Evolutionary conservation across 2,329 filamentous ascomycete genomes (phyloP), one percentile per base, ranked within the genome.

Genomic region (Rhytidhysteron rufulum): DNA sequence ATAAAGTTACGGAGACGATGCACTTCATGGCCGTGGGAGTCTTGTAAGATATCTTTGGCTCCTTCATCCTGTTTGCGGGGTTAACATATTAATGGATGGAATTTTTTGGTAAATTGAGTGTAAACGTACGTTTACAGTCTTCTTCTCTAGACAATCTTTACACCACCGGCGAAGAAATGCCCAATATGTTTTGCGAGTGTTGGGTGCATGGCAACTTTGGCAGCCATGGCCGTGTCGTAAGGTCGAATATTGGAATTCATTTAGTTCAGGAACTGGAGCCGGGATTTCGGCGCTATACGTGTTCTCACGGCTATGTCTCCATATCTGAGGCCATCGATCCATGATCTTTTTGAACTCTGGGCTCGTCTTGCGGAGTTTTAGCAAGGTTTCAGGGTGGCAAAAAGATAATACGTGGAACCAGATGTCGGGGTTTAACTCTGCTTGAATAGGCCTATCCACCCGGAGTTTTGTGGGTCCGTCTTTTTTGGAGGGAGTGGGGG

Each of bases 161-260:
- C 67, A 70, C 64, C 64, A 68, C n/a, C 67, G 61, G 9, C 63
- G 59, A 17, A 64, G 56, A 36, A 68, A 68, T 2, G 63, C 63
- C 67, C 67, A 70, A 42, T 68, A 70, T 4, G 65, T 65, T 47
- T 68, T 69, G 45, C 66, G 56, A 5, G 64, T 63, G 24, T 53
- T 57, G 4, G 49, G 51, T 10, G 63, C 53, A 11, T 51, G 47
- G 45, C 66, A 68, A 21, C 54, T 58, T 57, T 65, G 65, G 48
- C 67, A 69, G 19, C 64, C 65, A 35, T 60, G 56, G 6, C 65
- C 64, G 29, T 64, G 58, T 6, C 67, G 52, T 13, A 69, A 48
- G 40, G 67, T 55, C 11, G 63, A 60, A 45, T 68, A 69, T 37
- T 69, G 60, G 18, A 56, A 62, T 37, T 69, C 66, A 6, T 54